Evolutionary conservation across 345 rosid genomes (phyloP).

Genomic region (Syzygium oleosum): DNA sequence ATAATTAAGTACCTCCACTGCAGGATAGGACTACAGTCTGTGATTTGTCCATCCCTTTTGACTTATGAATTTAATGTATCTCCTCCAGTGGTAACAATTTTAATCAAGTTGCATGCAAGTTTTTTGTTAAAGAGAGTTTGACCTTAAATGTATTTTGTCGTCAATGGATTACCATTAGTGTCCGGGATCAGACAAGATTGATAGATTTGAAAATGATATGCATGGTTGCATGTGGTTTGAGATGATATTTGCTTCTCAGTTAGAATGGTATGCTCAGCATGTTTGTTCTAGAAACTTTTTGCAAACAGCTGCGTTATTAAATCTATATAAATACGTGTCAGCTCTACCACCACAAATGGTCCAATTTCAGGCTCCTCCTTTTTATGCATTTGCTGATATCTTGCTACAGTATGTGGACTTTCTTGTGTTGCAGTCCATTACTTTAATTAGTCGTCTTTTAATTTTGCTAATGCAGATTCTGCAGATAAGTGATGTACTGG

Average conservation of each 20-base stretch:
- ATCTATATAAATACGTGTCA: neutral
- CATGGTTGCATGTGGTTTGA: neutral
- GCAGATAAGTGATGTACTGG: constrained; percentile 84
- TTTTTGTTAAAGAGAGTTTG: neutral
- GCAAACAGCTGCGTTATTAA: neutral
- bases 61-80: neutral
- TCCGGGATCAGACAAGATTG: neutral
- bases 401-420: neutral
- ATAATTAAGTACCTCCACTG: neutral
- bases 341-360: neutral
- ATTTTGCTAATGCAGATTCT: constrained; percentile 43
- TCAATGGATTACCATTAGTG: neutral
- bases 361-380: neutral
- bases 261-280: neutral
- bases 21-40: neutral
- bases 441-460: neutral
- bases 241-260: neutral
- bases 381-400: neutral
- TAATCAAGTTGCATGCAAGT: neutral
- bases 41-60: neutral
- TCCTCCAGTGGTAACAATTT: neutral
- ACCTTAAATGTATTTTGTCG: neutral
- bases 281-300: neutral
- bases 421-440: neutral
- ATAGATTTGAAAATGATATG: neutral